A percentile compares a stretch with the other conserved stretches of the same genome.
These are phyloP conservation scores for Candida manassasensis DNA, from an alignment of 805 yeast genomes.

Conservation along the genomic window DNA sequence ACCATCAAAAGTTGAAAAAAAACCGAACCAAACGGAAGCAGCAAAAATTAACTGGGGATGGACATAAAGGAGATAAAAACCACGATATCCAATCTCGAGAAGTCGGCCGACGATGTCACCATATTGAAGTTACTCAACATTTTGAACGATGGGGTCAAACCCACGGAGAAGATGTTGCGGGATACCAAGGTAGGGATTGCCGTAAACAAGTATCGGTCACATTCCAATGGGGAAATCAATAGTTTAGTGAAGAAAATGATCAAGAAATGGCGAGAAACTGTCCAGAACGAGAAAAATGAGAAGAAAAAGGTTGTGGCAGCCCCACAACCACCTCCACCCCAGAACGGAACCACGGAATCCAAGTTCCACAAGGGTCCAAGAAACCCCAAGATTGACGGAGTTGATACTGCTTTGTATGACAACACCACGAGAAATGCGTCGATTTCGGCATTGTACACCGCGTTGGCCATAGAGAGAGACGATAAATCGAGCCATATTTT, in stretches of 20 bases:
- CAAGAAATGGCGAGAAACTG: constrained; percentile 85
- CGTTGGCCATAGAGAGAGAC: constrained; percentile 76
- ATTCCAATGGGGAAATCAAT: constrained; percentile 61
- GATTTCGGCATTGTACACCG: constrained; percentile 78
- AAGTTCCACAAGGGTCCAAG: constrained; percentile 53
- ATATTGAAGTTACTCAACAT: constrained; percentile 61
- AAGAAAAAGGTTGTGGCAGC: constrained; percentile 19
- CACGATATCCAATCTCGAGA: constrained; percentile 69
- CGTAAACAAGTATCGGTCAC: constrained; percentile 80
- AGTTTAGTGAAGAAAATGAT: constrained; percentile 77
- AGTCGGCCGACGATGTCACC: constrained; percentile 56
- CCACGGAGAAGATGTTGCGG: constrained; percentile 80
- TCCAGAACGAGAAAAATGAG: constrained; percentile 56
- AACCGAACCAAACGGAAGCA: not conserved
- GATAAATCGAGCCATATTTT: constrained; percentile 56
- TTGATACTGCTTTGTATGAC: constrained; percentile 62
- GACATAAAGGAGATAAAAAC: constrained; percentile 70
- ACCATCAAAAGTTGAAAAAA: not conserved
- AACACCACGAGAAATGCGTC: constrained; percentile 82
- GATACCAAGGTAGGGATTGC: constrained; percentile 97
- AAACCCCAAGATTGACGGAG: constrained; percentile 76
- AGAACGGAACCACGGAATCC: constrained; percentile 8
- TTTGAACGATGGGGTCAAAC: constrained; percentile 67
- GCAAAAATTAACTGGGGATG: constrained; percentile 34
- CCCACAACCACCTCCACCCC: constrained; percentile 9